Conservation (phyloP, 495 filamentous ascomycete genomes). For the Penicillium crystallinum region DNA sequence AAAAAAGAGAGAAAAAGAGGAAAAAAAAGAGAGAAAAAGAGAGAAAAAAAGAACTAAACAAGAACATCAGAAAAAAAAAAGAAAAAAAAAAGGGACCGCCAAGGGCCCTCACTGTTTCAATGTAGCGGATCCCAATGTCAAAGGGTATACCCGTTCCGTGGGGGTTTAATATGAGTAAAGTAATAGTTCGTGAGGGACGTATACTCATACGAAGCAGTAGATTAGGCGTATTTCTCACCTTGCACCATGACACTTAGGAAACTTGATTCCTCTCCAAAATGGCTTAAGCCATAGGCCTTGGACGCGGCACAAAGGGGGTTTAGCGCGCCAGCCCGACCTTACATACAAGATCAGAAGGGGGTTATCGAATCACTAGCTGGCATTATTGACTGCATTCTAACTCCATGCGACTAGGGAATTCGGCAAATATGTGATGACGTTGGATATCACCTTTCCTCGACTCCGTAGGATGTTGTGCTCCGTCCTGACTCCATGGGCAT, state of each 20-base stretch:
- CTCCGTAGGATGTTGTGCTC: no score
- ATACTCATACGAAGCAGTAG: no score
- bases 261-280: not conserved
- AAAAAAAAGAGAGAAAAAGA: slow-evolving; percentile 11
- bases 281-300: slow-evolving; percentile 16
- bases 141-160: slow-evolving; percentile 37
- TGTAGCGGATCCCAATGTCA: slow-evolving; percentile 40
- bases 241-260: no score
- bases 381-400: slow-evolving; percentile 27
- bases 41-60: no score
- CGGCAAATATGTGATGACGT: slow-evolving; percentile 28
- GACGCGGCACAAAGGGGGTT: slow-evolving; percentile 25
- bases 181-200: not conserved
- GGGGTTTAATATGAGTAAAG: slow-evolving; percentile 13
- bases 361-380: slow-evolving; percentile 20
- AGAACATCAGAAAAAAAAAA: no score
- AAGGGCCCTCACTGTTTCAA: slow-evolving; percentile 38
- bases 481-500: no score
- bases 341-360: slow-evolving; percentile 8
- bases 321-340: slow-evolving; percentile 22
- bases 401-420: slow-evolving; percentile 5
- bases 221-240: no score
- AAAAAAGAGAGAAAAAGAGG: slow-evolving; percentile 6
- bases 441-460: slow-evolving; percentile 3
- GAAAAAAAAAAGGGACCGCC: slow-evolving; percentile 22